A percentile compares a stretch with the other conserved stretches of the same genome.
Evolutionary conservation across 139 green algal genomes (phyloP).

Genomic region (Pycnococcus provasolii): DNA sequence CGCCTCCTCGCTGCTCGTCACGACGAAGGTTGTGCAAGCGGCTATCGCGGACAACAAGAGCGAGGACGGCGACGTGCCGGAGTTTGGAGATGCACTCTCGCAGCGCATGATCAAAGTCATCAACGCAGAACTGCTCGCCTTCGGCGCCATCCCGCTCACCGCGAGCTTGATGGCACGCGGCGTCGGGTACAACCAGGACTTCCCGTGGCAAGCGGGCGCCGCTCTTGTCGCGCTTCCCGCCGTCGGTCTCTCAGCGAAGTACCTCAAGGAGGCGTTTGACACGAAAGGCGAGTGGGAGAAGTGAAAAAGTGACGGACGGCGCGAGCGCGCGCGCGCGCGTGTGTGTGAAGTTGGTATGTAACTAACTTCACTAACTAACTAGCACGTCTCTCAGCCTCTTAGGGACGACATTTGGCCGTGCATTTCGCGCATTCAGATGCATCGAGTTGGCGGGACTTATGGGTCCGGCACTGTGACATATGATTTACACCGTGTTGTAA

Average conservation of each 20-base stretch:
- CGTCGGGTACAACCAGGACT: slow-evolving; percentile 5
- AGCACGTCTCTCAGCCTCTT: no score
- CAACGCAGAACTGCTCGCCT: slow-evolving; percentile 16
- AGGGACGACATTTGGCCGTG: no score
- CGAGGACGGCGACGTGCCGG: background rate
- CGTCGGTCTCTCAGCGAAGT: slow-evolving; percentile 10
- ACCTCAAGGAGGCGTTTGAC: slow-evolving; percentile 23
- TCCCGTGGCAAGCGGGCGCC: slow-evolving; percentile 13
- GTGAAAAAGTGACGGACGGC: background rate
- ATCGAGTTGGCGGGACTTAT: no score
- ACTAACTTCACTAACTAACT: no score
- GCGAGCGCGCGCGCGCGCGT: background rate
- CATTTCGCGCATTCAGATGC: no score
- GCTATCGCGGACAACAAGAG: slow-evolving; percentile 2
- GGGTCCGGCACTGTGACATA: no score
- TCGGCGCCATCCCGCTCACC: slow-evolving; percentile 13
- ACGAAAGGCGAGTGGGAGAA: background rate
- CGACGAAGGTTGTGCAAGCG: slow-evolving; percentile 15
- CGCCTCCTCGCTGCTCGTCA: slow-evolving; percentile 6
- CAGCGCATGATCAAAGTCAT: slow-evolving; percentile 14
- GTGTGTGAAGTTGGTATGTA: no score
- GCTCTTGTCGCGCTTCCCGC: background rate
- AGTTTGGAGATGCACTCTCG: slow-evolving; percentile 11
- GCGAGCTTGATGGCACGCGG: slow-evolving; percentile 13
- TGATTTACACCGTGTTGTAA: no score